Percentiles rank a stretch among this genome's conserved stretches.
These are phyloP conservation scores for Gossypium thurberi DNA, from an alignment of 345 rosid genomes.

Conservation along the genomic window DNA sequence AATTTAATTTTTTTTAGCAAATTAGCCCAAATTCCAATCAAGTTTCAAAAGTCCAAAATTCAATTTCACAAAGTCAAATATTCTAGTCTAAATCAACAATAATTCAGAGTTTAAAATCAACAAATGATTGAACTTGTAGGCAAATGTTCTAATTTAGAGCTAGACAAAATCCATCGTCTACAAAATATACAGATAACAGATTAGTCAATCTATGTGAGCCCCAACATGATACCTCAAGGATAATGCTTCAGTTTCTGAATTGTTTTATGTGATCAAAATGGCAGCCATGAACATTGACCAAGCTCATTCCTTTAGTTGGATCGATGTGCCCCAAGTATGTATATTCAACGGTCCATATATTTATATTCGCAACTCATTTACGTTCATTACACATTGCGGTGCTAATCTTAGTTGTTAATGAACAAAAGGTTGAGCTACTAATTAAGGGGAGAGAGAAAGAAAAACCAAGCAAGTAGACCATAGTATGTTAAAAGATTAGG, in stretches of 20 bases:
- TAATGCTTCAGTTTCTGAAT: neutral
- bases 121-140: too few relatives aligned
- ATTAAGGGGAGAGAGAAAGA: neutral
- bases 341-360: neutral
- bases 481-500: neutral
- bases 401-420: neutral
- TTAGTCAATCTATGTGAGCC: neutral
- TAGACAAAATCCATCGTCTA: too few relatives aligned
- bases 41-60: too few relatives aligned
- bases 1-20: too few relatives aligned
- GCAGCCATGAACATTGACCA: neutral
- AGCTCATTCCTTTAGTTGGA: neutral
- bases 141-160: too few relatives aligned
- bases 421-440: neutral
- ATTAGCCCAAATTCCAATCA: too few relatives aligned
- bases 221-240: neutral
- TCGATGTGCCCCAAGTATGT: neutral
- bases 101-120: too few relatives aligned
- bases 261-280: neutral
- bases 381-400: neutral
- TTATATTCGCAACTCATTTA: neutral
- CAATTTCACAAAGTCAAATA: too few relatives aligned
- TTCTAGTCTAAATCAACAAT: too few relatives aligned
- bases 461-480: neutral
- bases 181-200: neutral